These are phyloP conservation scores for Xanthoceras sorbifolium DNA, from an alignment of 345 rosid species.

Conservation along the genomic window DNA sequence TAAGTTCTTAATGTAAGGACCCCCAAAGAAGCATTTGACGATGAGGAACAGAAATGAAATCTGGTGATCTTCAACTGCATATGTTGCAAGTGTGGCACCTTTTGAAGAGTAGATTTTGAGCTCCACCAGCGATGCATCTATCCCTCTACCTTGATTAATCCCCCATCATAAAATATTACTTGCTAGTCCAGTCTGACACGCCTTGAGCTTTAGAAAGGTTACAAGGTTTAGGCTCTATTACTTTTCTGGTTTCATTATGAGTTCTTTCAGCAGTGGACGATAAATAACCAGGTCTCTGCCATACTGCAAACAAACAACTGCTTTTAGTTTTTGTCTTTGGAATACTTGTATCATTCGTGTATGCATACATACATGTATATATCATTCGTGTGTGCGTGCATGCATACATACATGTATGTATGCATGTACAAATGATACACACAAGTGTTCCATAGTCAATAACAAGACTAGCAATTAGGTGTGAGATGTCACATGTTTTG, in stretches of 20 bases:
- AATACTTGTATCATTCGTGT: neutral
- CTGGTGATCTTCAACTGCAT: neutral
- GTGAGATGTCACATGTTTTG: no score
- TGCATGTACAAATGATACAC: no score
- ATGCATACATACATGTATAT: no score
- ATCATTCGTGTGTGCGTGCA: no score
- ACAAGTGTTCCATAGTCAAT: no score
- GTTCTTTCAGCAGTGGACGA: neutral
- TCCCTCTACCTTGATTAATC: neutral
- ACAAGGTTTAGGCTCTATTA: neutral
- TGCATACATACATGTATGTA: no score
- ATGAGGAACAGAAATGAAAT: no score
- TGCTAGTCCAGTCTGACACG: neutral
- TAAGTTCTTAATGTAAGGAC: neutral
- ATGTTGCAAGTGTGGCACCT: neutral
- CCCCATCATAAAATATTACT: neutral
- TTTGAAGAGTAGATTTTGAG: neutral
- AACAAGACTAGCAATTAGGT: no score
- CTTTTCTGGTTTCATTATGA: neutral
- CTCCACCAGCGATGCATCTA: neutral
- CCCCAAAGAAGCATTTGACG: neutral
- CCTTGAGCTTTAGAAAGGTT: neutral
- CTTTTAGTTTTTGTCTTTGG: neutral
- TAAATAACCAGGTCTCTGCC: slow-evolving; percentile 1
- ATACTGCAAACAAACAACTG: slow-evolving; percentile 17